A percentile compares a stretch with the other conserved stretches of the same genome.
phyloP scores from a whole-genome alignment of 2,329 filamentous ascomycete genomes.

The Fusarium sp. region DNA sequence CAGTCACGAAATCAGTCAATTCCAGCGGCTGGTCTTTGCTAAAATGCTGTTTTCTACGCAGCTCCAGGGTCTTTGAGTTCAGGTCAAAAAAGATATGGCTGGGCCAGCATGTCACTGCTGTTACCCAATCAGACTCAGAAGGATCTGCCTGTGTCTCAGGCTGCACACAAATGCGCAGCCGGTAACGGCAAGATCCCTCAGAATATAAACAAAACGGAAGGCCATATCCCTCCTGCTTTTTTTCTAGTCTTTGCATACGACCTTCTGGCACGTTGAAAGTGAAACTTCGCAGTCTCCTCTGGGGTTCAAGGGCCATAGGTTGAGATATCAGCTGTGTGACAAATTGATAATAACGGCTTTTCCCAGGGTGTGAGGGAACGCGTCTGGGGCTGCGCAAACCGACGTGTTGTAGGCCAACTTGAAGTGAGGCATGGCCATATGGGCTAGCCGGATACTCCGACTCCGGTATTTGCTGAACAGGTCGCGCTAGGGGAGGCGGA shows the following conservation, averaged over 20 bases:
- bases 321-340: slow-evolving; percentile 61
- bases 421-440: slow-evolving; percentile 55
- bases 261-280: slow-evolving; percentile 58
- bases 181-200: slow-evolving; percentile 70
- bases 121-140: slow-evolving; percentile 69
- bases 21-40: slow-evolving; percentile 82
- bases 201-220: slow-evolving; percentile 54
- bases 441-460: slow-evolving; percentile 56
- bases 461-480: slow-evolving; percentile 27
- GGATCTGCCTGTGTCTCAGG: slow-evolving; percentile 27
- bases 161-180: slow-evolving; percentile 72
- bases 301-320: slow-evolving; percentile 56
- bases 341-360: slow-evolving; percentile 65
- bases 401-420: slow-evolving; percentile 60
- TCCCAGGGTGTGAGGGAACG: slow-evolving; percentile 41
- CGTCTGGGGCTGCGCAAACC: slow-evolving; percentile 61
- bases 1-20: slow-evolving; percentile 68
- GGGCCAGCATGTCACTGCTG: slow-evolving; percentile 76
- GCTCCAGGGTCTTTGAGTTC: slow-evolving; percentile 68
- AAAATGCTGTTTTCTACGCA: slow-evolving; percentile 76
- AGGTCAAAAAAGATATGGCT: slow-evolving; percentile 74
- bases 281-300: slow-evolving; percentile 55
- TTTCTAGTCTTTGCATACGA: slow-evolving; percentile 51
- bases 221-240: slow-evolving; percentile 41
- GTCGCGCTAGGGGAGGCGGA: background rate